phyloP scores from a whole-genome alignment of 306 rosid genomes.

The Cucurbita moschata region DNA sequence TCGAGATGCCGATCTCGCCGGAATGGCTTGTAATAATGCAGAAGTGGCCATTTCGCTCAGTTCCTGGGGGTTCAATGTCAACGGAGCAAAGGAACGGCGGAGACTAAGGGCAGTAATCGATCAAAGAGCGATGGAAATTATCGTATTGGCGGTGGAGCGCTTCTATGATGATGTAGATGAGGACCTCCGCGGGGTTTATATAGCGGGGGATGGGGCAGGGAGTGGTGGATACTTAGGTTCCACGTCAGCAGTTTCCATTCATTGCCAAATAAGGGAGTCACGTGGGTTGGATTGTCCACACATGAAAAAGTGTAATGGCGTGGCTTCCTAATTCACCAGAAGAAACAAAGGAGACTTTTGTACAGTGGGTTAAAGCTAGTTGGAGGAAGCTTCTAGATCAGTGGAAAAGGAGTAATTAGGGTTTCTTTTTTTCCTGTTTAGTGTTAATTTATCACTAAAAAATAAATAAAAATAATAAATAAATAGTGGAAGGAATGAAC shows the following conservation, averaged over 20 bases:
- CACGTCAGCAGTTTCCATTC: conserved; percentile 1
- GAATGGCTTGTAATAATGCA: not conserved
- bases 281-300: conserved; percentile 5
- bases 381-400: not conserved
- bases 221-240: conserved; percentile 9
- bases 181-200: not conserved
- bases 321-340: not conserved
- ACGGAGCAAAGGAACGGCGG: not conserved
- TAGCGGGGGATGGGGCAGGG: not conserved
- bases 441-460: too few species aligned
- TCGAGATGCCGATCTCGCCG: not conserved
- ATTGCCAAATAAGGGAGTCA: not conserved
- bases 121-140: too few species aligned
- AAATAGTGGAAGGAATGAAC: too few species aligned
- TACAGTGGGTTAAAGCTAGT: not conserved
- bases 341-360: not conserved
- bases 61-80: not conserved
- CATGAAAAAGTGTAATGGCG: not conserved
- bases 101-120: not conserved
- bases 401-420: not conserved
- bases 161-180: fast-evolving
- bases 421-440: too few species aligned
- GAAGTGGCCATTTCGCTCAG: not conserved
- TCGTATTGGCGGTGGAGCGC: too few species aligned
- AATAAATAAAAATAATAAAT: too few species aligned